Base-by-base conservation (phyloP, 768 basidiomycete genomes). In the Lentinula aciculospora region DNA sequence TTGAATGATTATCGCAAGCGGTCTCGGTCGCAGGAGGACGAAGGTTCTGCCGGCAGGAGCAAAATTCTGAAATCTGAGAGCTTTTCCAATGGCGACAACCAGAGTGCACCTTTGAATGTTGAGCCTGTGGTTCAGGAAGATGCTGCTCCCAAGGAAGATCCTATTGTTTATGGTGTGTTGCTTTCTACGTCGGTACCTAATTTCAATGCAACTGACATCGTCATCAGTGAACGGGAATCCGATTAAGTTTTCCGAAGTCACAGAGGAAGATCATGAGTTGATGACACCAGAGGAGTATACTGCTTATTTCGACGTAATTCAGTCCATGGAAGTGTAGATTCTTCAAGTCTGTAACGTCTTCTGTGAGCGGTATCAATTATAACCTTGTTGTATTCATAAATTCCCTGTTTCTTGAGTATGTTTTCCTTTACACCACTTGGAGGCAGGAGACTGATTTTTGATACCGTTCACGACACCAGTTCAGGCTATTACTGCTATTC, bases 221-320 rank as follows among this genome's bases (percentile, higher is more conserved):
- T 8, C 57, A 40, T 40, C 61, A 92, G 94, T 98, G 25, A 86
- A 86, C 59, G 93, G 94, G 13, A 72, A 77, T 39, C 77, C 83
- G 19, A 84, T 90, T 64, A 79, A 82, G 6, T 88, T 90, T 64
- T 89, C 86, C 3, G 77, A 86, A 61, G 83, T 98, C 42, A 95
- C 91, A 2, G 94, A 97, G 64, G 95, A 94, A 62, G 88, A 95
- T 67, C 88, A 94, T 65, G 94, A 94, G 47, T 67, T 86, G 63
- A 97, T 97, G 94, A 92, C 91, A 3, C 86, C 91, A 1, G 94
- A 95, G 57, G 94, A 97, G 71, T 96, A 96, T 67, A 84, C 86
- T 29, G 83, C 83, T 32, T 93, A 82, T 72, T 92, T 86, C 66
- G 83, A 89, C 63, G 75, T 91, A 60, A 75, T 85, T 67, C 81